Evolutionary conservation across 352 stramenopile species (phyloP), one percentile per base, ranked within the genome.

Genomic region (Globisporangium barbulae): DNA sequence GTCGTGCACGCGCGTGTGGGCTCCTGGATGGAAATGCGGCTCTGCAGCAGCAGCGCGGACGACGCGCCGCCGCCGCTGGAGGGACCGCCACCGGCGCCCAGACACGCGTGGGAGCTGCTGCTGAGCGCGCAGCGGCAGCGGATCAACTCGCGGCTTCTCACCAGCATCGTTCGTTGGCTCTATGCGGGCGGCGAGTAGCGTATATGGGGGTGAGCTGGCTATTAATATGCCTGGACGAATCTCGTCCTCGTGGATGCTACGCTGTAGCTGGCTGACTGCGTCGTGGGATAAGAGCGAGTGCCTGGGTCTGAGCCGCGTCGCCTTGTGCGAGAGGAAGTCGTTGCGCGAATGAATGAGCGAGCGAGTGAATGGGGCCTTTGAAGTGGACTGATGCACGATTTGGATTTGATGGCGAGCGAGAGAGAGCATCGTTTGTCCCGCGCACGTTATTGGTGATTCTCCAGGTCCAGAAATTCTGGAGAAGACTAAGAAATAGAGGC

Each of bases 11-110:
- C 45, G 48, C 59, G 22, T 25, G 59, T 44, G 17, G 37, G 47
- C 33, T 65, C 59, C 21, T 59, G 59, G 12, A 49, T 49, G 25
- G 41, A 65, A 53, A 65, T 59, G 59, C 59, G 59, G 59, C 35
- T 65, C 22, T 59, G 59, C 39, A 33, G 12, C 49, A 50, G 19
- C 37, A 61, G 28, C 42, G 22, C 21, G 19, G 39, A 12, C 25
- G 19, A 33, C 10, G 22, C 42, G 19, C 31, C 41, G 19, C 22
- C 50, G 25, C 22, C 30, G 5, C 25, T 42, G 1, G 21, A 25
- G 6, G 22, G 25, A 10, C 15, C 12, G 1, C 17, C 41, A 0
- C 25, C n/a, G 25, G 21, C 42, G 30, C 56, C 30, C 30, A 57
- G 30, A 57, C 50, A 42, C 50, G 50, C 30, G 30, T 57, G 50